These are phyloP conservation scores for Xylaria castorea DNA, from an alignment of 495 filamentous ascomycete species.

Conservation along the genomic window DNA sequence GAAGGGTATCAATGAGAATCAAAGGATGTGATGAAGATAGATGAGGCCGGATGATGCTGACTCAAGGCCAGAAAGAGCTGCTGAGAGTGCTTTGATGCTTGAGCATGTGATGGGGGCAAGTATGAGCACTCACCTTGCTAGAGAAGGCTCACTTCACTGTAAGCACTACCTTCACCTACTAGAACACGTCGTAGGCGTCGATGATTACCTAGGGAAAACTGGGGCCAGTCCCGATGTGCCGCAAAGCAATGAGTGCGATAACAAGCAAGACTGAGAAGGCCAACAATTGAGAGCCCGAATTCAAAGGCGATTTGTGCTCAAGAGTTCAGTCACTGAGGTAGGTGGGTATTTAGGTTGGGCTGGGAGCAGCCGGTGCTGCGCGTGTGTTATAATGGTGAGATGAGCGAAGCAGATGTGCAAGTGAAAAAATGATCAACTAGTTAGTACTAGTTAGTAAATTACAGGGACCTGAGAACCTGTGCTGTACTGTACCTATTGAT, in stretches of 20 bases:
- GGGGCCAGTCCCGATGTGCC: neutral
- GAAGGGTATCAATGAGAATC: conserved; percentile 3
- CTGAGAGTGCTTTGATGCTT: neutral
- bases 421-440: neutral
- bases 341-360: neutral
- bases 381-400: neutral
- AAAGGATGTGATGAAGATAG: neutral
- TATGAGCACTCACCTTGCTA: conserved; percentile 15
- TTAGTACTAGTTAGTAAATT: neutral
- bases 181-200: neutral
- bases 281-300: neutral
- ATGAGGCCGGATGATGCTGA: conserved; percentile 3
- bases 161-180: neutral
- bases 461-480: neutral
- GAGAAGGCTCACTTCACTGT: conserved; percentile 16
- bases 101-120: neutral
- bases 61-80: neutral
- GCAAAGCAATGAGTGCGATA: neutral
- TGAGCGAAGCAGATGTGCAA: conserved; percentile 1
- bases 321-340: neutral
- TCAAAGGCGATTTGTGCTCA: neutral
- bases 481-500: neutral
- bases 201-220: neutral
- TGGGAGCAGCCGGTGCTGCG: neutral
- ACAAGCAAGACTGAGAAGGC: neutral